Evolutionary conservation across 2,329 filamentous ascomycete species (phyloP), one percentile per base, ranked within the genome.

Genomic region (Penicillium brasilianum): DNA sequence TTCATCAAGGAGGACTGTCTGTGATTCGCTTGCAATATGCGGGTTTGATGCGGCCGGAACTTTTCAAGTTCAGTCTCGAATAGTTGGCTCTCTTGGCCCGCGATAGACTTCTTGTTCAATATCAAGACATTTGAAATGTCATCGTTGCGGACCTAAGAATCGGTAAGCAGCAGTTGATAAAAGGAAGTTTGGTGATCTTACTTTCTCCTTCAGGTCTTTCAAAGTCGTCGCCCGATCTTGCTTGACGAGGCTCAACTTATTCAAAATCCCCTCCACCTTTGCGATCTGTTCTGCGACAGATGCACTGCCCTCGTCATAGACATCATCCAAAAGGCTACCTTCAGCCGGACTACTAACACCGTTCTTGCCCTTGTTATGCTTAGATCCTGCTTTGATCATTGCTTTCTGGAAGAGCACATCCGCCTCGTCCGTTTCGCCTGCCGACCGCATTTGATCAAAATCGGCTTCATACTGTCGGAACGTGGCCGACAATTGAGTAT

Each of bases 11-110:
- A 89, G 0, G 91, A 88, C 76, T 99, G 95, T 78, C 97, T 99
- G 78, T 99, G 95, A 64, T 93, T 96, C 14, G 95, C 93, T 76
- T 97, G 93, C 9, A 97, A 81, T 16, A 99, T 85, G 36, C 95
- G 88, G 70, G 90, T 97, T 74, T 98, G 95, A 71, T 97, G 92
- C 30, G 93, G 90, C 44, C 93, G 84, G 79, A 97, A 99, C 76
- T 99, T 99, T 78, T 98, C 94, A n/a, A 99, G 84, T 77, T 99
- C 95, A 16, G 92, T 88, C 74, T 97, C 91, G 80, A 99, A 99
- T 2, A 99, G 85, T 71, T 97, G 92, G 13, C 84, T 89, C 76
- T 99, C 95, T 71, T 95, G 94, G 72, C 92, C 96, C 20, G 92
- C 86, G 71, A 98, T 94, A 1, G 92, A 90, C 78, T 98, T 99